These are phyloP conservation scores for Rhodotorula sp. DNA, from an alignment of 1,284 basidiomycete species.

Conservation along the genomic window DNA sequence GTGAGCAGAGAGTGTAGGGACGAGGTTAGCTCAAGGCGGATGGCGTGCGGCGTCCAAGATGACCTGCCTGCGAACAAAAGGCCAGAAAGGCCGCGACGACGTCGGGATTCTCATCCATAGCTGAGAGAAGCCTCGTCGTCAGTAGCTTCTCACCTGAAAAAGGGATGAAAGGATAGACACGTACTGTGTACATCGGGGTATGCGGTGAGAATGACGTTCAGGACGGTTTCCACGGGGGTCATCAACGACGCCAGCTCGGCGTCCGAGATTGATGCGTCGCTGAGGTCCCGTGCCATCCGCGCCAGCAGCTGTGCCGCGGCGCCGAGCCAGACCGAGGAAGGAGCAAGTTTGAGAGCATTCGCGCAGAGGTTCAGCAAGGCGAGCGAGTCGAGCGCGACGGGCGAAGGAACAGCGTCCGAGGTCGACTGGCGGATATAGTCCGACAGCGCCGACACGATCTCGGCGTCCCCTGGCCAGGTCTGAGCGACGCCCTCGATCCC, in stretches of 20 bases:
- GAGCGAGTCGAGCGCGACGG: slow-evolving; percentile 40
- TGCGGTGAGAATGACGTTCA: slow-evolving; percentile 23
- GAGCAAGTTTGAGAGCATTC: slow-evolving; percentile 21
- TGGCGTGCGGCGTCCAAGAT: neutral
- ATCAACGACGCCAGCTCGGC: slow-evolving; percentile 20
- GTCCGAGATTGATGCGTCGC: slow-evolving; percentile 8
- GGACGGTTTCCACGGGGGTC: slow-evolving; percentile 21
- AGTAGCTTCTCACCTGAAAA: neutral
- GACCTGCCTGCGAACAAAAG: slow-evolving; percentile 28
- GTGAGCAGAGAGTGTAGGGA: neutral
- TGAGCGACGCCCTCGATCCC: slow-evolving; percentile 37
- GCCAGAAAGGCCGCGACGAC: slow-evolving; percentile 44
- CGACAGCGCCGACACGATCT: slow-evolving; percentile 40
- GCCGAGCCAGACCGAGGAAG: slow-evolving; percentile 42
- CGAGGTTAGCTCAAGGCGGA: neutral
- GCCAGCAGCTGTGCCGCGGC: slow-evolving; percentile 32
- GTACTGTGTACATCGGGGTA: slow-evolving; percentile 17
- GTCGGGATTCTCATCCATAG: slow-evolving; percentile 45
- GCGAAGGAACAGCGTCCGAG: slow-evolving; percentile 39
- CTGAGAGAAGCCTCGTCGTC: slow-evolving; percentile 8
- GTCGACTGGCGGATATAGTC: slow-evolving; percentile 41
- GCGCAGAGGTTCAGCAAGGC: slow-evolving; percentile 32
- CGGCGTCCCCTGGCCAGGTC: slow-evolving; percentile 35
- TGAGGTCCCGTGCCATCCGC: slow-evolving; percentile 25
- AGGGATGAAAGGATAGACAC: neutral